A percentile compares a stretch with the other conserved stretches of the same genome.
These are phyloP conservation scores for Aspergillus latus DNA, from an alignment of 2,329 filamentous ascomycete genomes.

Conservation along the genomic window DNA sequence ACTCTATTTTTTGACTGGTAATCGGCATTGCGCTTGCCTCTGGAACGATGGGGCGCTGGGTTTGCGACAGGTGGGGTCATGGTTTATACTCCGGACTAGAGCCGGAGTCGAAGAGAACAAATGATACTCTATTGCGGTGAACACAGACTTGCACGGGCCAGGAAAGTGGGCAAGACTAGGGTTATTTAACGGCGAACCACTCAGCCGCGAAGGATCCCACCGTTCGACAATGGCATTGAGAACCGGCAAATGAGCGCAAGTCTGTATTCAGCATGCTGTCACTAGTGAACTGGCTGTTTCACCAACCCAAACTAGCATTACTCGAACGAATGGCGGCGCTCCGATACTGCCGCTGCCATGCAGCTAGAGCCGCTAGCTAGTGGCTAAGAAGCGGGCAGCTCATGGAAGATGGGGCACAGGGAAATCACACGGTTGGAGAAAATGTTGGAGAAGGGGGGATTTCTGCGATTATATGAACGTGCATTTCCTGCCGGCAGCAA, in stretches of 20 bases:
- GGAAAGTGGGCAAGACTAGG: neutral
- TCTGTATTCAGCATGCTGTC: neutral
- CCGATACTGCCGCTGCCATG: neutral
- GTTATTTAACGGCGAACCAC: constrained; percentile 8
- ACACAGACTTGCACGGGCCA: neutral
- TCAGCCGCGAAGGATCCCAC: constrained; percentile 6
- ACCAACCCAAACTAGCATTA: neutral
- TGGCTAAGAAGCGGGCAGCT: neutral
- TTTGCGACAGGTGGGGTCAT: neutral
- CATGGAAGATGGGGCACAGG: neutral
- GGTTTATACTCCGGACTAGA: neutral
- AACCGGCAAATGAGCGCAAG: neutral
- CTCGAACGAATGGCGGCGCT: neutral
- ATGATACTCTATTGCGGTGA: too few relatives aligned
- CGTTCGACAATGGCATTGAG: neutral
- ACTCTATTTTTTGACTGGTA: neutral
- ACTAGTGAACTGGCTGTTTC: neutral
- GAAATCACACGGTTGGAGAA: neutral
- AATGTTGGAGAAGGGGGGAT: neutral
- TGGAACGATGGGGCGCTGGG: constrained; percentile 4
- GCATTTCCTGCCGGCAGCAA: neutral
- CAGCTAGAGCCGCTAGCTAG: neutral
- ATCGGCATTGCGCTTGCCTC: neutral
- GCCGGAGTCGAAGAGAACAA: neutral
- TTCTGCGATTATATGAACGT: neutral